These are phyloP conservation scores for Cicer bijugum DNA, from an alignment of 306 rosid species.

Conservation along the genomic window DNA sequence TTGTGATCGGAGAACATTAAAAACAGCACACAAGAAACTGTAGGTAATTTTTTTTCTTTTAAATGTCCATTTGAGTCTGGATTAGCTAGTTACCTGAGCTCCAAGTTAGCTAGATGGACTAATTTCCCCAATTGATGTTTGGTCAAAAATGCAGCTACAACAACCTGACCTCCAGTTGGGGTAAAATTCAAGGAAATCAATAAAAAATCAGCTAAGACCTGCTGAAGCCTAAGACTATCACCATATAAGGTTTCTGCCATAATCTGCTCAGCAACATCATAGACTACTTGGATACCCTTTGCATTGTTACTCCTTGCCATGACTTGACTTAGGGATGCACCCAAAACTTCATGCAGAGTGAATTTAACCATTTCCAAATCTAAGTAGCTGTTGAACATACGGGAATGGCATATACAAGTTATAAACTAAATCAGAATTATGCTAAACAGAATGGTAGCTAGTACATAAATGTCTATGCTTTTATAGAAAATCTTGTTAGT, in stretches of 20 bases:
- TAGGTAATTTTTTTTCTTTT: neutral
- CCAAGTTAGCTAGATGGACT: conserved; percentile 76
- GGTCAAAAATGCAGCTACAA: conserved; percentile 61
- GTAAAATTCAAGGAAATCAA: conserved; percentile 62
- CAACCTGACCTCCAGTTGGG: conserved; percentile 72
- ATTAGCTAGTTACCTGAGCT: conserved; percentile 65
- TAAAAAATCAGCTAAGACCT: conserved; percentile 79
- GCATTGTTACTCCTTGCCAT: conserved; percentile 61
- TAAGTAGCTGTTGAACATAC: conserved; percentile 57
- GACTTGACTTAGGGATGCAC: conserved; percentile 76
- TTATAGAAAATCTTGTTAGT: no score
- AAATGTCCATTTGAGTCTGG: neutral
- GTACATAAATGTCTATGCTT: no score
- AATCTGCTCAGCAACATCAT: conserved; percentile 64
- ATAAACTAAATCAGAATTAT: no score
- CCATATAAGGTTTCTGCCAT: conserved; percentile 69
- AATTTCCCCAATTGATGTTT: conserved; percentile 79
- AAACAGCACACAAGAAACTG: no score
- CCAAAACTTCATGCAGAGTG: conserved; percentile 73
- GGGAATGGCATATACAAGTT: no score
- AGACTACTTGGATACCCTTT: conserved; percentile 64
- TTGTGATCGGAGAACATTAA: no score
- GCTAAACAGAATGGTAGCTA: no score
- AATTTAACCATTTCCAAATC: conserved; percentile 93
- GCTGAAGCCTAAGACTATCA: conserved; percentile 87